Conservation (phyloP, 768 basidiomycete genomes). For the Lentinula edodes region DNA sequence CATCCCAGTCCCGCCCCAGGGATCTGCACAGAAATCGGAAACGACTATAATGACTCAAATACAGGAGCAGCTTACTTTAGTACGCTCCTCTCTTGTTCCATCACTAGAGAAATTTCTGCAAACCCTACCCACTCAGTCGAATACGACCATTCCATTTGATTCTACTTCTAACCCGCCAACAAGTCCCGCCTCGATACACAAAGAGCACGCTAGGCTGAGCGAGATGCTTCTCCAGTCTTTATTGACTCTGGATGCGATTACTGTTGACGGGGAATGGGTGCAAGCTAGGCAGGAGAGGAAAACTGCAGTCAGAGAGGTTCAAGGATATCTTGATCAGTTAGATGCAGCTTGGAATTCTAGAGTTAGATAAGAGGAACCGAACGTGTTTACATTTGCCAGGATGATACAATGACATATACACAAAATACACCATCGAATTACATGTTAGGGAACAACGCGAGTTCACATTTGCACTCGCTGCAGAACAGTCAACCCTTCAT, state of each 20-base stretch:
- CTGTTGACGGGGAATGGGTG: conserved; percentile 69
- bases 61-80: conserved; percentile 34
- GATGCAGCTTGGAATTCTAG: conserved; percentile 59
- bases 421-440: not conserved
- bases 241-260: conserved; percentile 78
- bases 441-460: too few relatives aligned
- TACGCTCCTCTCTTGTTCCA: conserved; percentile 51
- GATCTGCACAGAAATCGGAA: conserved; percentile 18
- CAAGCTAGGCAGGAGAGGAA: conserved; percentile 78
- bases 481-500: not conserved
- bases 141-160: conserved; percentile 11
- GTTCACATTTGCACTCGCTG: not conserved
- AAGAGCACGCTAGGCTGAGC: conserved; percentile 53
- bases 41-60: conserved; percentile 28
- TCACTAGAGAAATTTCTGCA: conserved; percentile 52
- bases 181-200: conserved; percentile 19
- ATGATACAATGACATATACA: not conserved
- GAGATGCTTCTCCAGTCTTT: conserved; percentile 87
- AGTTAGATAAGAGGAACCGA: not conserved
- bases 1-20: conserved; percentile 7
- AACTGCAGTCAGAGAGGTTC: conserved; percentile 81
- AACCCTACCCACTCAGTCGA: conserved; percentile 15
- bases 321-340: conserved; percentile 72
- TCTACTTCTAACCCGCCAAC: conserved; percentile 14
- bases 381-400: too few relatives aligned